phyloP scores from a whole-genome alignment of 2,329 filamentous ascomycete species.

The Ophiostoma fasciatum region DNA sequence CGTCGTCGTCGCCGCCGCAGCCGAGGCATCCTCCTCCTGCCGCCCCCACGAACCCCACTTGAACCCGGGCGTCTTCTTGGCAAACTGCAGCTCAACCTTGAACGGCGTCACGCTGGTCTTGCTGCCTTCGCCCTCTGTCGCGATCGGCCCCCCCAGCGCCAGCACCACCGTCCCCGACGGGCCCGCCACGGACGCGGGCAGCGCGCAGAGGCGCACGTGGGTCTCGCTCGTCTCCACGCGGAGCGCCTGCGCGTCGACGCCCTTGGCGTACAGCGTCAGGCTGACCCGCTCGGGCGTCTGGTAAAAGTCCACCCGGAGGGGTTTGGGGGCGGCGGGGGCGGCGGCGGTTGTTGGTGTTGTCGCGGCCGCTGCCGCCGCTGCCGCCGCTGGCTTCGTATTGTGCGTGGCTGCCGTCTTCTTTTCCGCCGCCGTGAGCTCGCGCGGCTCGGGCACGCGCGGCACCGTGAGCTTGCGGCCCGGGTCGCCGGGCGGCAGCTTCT shows the following conservation, averaged over 20 bases:
- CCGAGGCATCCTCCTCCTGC: constrained; percentile 2
- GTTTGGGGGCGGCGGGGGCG: constrained; percentile 15
- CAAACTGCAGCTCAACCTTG: constrained; percentile 21
- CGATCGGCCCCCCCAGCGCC: constrained; percentile 15
- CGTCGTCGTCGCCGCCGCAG: neutral
- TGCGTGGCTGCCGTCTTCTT: neutral
- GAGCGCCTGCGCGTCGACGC: constrained; percentile 16
- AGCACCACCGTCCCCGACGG: constrained; percentile 10
- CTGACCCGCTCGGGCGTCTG: constrained; percentile 23
- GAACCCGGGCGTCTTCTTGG: constrained; percentile 11
- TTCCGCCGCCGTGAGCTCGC: neutral
- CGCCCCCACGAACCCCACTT: constrained; percentile 21
- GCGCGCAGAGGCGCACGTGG: constrained; percentile 8
- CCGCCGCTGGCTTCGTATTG: neutral
- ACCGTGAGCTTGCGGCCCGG: constrained; percentile 31
- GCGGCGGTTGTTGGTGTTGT: constrained; percentile 6
- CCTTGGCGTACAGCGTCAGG: constrained; percentile 26
- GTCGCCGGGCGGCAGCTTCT: constrained; percentile 28
- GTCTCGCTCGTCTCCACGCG: constrained; percentile 2
- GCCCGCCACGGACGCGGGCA: constrained; percentile 12
- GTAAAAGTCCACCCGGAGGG: constrained; percentile 26
- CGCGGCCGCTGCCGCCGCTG: neutral
- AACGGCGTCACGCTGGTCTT: constrained; percentile 16
- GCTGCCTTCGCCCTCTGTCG: no score
- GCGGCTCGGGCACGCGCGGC: constrained; percentile 17